Evolutionary conservation across 2,329 filamentous ascomycete species (phyloP).

Genomic region (Pseudogymnoascus sp.): DNA sequence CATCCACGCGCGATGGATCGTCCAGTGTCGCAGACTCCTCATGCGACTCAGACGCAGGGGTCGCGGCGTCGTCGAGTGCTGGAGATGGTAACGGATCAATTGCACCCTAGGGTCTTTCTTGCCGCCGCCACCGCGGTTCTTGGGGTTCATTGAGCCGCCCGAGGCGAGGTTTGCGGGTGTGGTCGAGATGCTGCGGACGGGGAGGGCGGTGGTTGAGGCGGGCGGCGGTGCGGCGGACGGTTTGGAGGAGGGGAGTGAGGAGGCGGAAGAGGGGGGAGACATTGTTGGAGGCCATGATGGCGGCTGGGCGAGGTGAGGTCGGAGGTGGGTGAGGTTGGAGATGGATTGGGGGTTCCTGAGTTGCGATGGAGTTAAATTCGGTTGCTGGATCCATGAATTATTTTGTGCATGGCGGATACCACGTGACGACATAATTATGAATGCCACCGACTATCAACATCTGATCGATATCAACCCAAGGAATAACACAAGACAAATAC

Average conservation of each 20-base stretch:
- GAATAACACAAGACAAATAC: slow-evolving; percentile 11
- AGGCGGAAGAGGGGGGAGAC: slow-evolving; percentile 19
- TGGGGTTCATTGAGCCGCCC: slow-evolving; percentile 12
- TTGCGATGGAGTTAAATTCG: slow-evolving; percentile 10
- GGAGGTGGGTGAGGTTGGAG: slow-evolving; percentile 3
- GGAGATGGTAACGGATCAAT: slow-evolving; percentile 63
- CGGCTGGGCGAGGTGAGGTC: not conserved
- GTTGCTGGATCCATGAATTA: slow-evolving; percentile 3
- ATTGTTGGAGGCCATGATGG: slow-evolving; percentile 18
- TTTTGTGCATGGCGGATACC: not conserved
- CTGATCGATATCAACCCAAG: not conserved
- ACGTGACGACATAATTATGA: not conserved
- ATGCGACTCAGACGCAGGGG: slow-evolving; percentile 85
- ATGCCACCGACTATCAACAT: not conserved
- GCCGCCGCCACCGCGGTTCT: slow-evolving; percentile 9
- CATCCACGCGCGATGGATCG: slow-evolving; percentile 93
- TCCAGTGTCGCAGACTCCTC: slow-evolving; percentile 91
- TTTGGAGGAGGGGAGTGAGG: slow-evolving; percentile 24
- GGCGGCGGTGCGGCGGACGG: slow-evolving; percentile 16
- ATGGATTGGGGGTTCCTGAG: slow-evolving; percentile 8
- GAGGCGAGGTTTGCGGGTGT: slow-evolving; percentile 14
- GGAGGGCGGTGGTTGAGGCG: not conserved
- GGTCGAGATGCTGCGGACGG: slow-evolving; percentile 19
- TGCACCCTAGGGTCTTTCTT: slow-evolving; percentile 33
- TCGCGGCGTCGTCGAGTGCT: slow-evolving; percentile 61